These are phyloP conservation scores for Hypoxylon sp. DNA, from an alignment of 2,329 filamentous ascomycete species.

Conservation along the genomic window DNA sequence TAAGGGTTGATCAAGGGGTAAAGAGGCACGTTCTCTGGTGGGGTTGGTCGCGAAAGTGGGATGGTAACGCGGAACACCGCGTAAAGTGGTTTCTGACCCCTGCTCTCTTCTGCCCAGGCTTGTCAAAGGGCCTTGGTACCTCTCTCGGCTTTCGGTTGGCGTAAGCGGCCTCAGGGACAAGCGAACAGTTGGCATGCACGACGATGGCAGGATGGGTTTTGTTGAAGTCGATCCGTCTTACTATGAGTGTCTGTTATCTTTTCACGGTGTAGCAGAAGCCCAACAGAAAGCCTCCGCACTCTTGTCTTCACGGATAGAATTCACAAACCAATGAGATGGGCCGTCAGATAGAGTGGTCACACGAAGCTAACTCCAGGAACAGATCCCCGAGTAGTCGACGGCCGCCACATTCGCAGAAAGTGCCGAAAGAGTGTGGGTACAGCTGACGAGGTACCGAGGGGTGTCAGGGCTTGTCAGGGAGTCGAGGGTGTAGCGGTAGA, in stretches of 20 bases:
- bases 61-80: slow-evolving; percentile 48
- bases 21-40: slow-evolving; percentile 29
- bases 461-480: no score
- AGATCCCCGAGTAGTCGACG: slow-evolving; percentile 12
- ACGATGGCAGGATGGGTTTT: slow-evolving; percentile 5
- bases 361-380: slow-evolving; percentile 34
- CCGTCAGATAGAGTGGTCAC: slow-evolving; percentile 15
- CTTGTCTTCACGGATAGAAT: slow-evolving; percentile 10
- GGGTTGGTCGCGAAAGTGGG: slow-evolving; percentile 43
- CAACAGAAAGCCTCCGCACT: slow-evolving; percentile 13
- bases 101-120: slow-evolving; percentile 19
- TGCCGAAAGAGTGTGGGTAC: slow-evolving; percentile 19
- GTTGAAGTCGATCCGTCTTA: slow-evolving; percentile 11
- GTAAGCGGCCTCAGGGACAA: background rate
- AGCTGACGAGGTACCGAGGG: slow-evolving; percentile 12
- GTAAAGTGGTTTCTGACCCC: slow-evolving; percentile 51
- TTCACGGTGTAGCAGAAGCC: slow-evolving; percentile 14
- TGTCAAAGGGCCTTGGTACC: background rate
- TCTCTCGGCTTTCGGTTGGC: slow-evolving; percentile 13
- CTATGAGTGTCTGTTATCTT: background rate
- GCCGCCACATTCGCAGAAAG: slow-evolving; percentile 7
- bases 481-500: no score
- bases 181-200: slow-evolving; percentile 7
- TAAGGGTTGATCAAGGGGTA: slow-evolving; percentile 34
- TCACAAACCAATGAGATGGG: slow-evolving; percentile 16